Conservation (phyloP, 2,329 filamentous ascomycete species). For the Colletotrichum tofieldiae region DNA sequence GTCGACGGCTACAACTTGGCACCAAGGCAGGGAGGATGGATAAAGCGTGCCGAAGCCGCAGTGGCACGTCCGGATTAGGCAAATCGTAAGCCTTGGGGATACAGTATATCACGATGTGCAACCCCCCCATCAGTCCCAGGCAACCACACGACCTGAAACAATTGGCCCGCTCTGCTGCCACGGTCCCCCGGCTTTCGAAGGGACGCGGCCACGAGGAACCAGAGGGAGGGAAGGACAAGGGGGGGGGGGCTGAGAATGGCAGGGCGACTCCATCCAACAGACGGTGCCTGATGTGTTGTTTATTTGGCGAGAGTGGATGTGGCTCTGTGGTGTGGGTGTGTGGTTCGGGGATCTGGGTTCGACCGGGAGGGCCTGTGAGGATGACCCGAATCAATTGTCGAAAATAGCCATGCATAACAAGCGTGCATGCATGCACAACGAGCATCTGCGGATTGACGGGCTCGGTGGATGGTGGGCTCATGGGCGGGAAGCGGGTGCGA, state of each 20-base stretch:
- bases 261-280: constrained; percentile 11
- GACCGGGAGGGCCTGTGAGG: constrained; percentile 22
- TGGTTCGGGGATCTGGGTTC: constrained; percentile 8
- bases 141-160: constrained; percentile 33
- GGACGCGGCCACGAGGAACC: neutral
- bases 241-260: neutral
- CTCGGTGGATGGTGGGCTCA: neutral
- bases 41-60: neutral
- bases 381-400: constrained; percentile 15
- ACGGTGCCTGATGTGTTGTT: neutral
- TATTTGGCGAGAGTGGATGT: neutral
- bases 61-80: neutral
- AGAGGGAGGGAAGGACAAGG: neutral
- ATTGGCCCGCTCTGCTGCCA: constrained; percentile 12
- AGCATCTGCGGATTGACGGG: neutral
- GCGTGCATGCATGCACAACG: constrained; percentile 1
- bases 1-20: neutral
- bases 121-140: neutral
- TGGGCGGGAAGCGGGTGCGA: neutral
- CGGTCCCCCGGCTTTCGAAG: neutral
- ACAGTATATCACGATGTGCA: neutral
- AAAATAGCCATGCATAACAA: constrained; percentile 33
- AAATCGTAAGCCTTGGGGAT: neutral
- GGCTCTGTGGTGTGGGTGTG: neutral
- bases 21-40: neutral